Conservation (phyloP, 2,329 filamentous ascomycete species). For the Periconia sp. region DNA sequence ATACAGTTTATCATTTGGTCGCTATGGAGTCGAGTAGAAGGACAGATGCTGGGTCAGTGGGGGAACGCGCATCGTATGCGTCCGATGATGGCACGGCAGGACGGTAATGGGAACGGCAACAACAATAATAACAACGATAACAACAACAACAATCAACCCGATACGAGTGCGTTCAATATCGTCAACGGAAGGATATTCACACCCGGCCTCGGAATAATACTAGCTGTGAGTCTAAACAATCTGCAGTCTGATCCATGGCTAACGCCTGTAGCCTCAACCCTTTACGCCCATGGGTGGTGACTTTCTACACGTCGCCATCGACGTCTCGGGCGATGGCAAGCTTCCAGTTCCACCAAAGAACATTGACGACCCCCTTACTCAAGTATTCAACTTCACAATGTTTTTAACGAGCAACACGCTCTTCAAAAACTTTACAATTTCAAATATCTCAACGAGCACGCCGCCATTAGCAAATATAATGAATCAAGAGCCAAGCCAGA, state of each 20-base stretch:
- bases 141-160: slow-evolving; percentile 25
- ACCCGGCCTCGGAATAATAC: slow-evolving; percentile 69
- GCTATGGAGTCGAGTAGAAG: slow-evolving; percentile 23
- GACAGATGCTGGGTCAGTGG: slow-evolving; percentile 38
- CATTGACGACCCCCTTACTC: slow-evolving; percentile 59
- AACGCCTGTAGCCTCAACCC: slow-evolving; percentile 37
- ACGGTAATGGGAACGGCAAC: slow-evolving; percentile 7
- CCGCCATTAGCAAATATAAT: slow-evolving; percentile 68
- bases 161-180: slow-evolving; percentile 58
- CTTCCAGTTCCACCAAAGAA: slow-evolving; percentile 64
- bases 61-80: slow-evolving; percentile 10
- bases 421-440: slow-evolving; percentile 70
- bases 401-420: slow-evolving; percentile 71
- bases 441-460: slow-evolving; percentile 61
- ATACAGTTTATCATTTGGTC: slow-evolving; percentile 19
- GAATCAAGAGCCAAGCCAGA: slow-evolving; percentile 67
- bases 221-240: slow-evolving; percentile 53
- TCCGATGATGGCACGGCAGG: slow-evolving; percentile 18
- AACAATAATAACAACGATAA: slow-evolving; percentile 19
- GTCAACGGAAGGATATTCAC: slow-evolving; percentile 72
- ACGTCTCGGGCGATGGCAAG: slow-evolving; percentile 70
- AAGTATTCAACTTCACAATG: slow-evolving; percentile 69
- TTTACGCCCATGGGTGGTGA: slow-evolving; percentile 49
- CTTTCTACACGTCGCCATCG: slow-evolving; percentile 68
- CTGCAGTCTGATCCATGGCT: slow-evolving; percentile 2